Percentiles rank a stretch among this genome's conserved stretches.
These are phyloP conservation scores for Corymbia calophylla DNA, from an alignment of 441 rosid genomes.

Conservation along the genomic window DNA sequence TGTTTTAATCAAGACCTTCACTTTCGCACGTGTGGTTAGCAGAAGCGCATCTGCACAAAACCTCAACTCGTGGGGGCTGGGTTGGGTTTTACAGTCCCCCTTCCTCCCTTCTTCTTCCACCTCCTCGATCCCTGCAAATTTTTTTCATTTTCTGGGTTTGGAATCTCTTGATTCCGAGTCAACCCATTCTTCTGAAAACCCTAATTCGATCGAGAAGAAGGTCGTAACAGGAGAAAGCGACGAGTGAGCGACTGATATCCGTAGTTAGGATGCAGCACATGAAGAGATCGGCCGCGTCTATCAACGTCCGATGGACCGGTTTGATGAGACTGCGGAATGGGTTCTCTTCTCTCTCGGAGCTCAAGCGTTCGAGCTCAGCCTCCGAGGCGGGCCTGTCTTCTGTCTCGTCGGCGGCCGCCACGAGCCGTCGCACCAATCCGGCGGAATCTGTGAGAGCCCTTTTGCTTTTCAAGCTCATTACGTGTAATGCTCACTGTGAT, in stretches of 20 bases:
- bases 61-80: neutral
- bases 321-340: slow-evolving; percentile 5
- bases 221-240: neutral
- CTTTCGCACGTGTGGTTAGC: neutral
- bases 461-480: neutral
- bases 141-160: neutral
- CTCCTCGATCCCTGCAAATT: neutral
- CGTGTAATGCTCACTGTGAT: neutral
- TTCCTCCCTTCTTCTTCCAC: neutral
- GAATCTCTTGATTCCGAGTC: neutral
- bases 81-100: neutral
- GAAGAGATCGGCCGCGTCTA: slow-evolving; percentile 14
- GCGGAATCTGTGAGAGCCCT: slow-evolving; percentile 12
- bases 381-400: slow-evolving; percentile 6
- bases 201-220: neutral
- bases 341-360: neutral
- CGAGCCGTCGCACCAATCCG: neutral
- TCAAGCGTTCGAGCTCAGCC: neutral
- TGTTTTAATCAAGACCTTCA: neutral
- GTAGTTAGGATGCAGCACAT: slow-evolving; percentile 12
- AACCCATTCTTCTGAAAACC: neutral
- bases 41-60: neutral
- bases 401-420: slow-evolving; percentile 6
- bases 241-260: neutral
- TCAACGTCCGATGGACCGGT: neutral